Conservation (phyloP, 1,139 yeast genomes). For the Blastobotrys elegans region DNA sequence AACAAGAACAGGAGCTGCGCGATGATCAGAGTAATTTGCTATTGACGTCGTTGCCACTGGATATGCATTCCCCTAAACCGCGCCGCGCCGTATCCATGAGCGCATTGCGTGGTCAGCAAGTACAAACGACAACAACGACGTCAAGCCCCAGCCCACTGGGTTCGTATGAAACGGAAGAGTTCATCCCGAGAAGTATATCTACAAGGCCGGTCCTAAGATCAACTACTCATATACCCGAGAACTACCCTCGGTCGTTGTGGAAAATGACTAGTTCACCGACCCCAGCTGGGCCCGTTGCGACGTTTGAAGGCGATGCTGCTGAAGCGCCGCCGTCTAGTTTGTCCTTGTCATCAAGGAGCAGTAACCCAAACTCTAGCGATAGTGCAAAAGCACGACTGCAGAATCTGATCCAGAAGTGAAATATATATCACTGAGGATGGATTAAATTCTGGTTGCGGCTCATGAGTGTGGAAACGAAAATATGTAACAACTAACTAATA, state of each 20-base stretch:
- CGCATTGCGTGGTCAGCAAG: no score
- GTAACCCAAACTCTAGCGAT: background rate
- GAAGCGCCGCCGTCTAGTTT: background rate
- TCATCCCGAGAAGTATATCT: background rate
- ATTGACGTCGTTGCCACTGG: background rate
- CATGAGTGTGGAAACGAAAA: no score
- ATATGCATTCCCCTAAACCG: slow-evolving; percentile 9
- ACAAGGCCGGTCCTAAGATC: background rate
- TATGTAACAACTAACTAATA: no score
- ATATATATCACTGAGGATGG: no score
- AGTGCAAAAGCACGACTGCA: slow-evolving; percentile 1
- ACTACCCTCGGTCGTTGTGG: slow-evolving; percentile 1
- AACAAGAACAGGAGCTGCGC: background rate
- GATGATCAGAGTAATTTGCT: no score
- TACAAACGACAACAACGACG: background rate
- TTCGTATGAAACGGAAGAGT: background rate
- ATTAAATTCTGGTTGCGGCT: no score
- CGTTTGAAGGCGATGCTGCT: background rate
- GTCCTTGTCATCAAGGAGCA: background rate
- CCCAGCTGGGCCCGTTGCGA: background rate
- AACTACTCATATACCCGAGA: background rate
- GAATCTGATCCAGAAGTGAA: background rate
- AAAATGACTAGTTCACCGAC: slow-evolving; percentile 1
- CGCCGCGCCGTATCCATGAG: slow-evolving; percentile 13
- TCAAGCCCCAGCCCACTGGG: background rate